Evolutionary conservation across 208 protist species (phyloP).

Genomic region (Vickermania ingenoplastis): DNA sequence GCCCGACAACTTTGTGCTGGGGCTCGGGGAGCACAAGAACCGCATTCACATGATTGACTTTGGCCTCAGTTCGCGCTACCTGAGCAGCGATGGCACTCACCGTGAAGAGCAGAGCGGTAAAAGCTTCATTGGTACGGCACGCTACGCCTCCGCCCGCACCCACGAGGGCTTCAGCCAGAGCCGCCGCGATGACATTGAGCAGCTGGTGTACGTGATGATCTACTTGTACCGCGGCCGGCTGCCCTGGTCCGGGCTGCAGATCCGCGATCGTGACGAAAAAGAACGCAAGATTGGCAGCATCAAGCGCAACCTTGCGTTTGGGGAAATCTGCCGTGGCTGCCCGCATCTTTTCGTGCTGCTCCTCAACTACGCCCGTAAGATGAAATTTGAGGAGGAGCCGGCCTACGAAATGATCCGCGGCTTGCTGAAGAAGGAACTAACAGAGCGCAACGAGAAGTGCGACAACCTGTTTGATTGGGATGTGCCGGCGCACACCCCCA

Average conservation of each 20-base stretch:
- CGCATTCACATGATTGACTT: slow-evolving; percentile 91
- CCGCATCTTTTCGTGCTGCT: slow-evolving; percentile 62
- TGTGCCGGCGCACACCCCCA: neutral
- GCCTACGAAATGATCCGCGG: slow-evolving; percentile 78
- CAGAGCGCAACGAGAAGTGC: neutral
- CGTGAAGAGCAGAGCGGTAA: slow-evolving; percentile 80
- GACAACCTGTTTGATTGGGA: neutral
- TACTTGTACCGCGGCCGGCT: slow-evolving; percentile 93
- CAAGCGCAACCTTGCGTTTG: slow-evolving; percentile 38
- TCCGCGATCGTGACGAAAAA: slow-evolving; percentile 73
- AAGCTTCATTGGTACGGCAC: slow-evolving; percentile 93
- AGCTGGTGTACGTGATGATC: slow-evolving; percentile 90
- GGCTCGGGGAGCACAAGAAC: slow-evolving; percentile 45
- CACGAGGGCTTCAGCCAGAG: slow-evolving; percentile 92
- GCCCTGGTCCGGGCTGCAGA: slow-evolving; percentile 92
- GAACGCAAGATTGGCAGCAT: slow-evolving; percentile 40
- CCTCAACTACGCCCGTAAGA: slow-evolving; percentile 52
- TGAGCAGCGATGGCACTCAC: slow-evolving; percentile 44
- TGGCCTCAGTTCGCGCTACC: slow-evolving; percentile 86
- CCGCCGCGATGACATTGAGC: slow-evolving; percentile 86
- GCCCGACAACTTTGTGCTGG: slow-evolving; percentile 98
- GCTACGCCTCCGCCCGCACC: slow-evolving; percentile 95
- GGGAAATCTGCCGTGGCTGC: slow-evolving; percentile 57
- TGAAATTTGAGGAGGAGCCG: slow-evolving; percentile 49
- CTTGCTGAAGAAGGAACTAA: neutral